Evolutionary conservation across 768 basidiomycete species (phyloP).

Genomic region (Phanerochaete carnosa): DNA sequence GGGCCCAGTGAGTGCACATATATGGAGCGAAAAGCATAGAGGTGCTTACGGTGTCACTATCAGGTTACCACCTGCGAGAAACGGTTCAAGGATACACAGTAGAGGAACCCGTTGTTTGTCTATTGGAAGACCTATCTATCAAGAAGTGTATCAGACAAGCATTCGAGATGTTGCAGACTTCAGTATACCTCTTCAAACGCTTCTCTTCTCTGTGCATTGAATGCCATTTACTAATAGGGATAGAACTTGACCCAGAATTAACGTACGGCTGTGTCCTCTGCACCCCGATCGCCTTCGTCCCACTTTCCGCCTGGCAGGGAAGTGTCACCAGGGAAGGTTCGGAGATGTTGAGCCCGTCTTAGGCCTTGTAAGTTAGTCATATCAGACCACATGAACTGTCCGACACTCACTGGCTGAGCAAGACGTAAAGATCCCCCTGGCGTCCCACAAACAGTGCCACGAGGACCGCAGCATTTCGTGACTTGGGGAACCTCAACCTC

Average conservation of each 20-base stretch:
- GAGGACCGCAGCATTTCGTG: constrained; percentile 69
- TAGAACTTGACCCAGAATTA: neutral
- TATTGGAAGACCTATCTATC: constrained; percentile 76
- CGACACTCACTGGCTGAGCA: constrained; percentile 70
- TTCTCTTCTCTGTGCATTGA: constrained; percentile 62
- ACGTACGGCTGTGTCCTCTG: constrained; percentile 81
- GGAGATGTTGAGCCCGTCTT: constrained; percentile 71
- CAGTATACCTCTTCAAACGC: constrained; percentile 80
- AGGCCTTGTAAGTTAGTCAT: neutral
- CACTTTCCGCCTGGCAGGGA: constrained; percentile 84
- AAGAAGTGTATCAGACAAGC: neutral
- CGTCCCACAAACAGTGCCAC: constrained; percentile 85
- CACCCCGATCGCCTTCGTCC: constrained; percentile 60
- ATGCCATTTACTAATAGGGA: too few relatives aligned
- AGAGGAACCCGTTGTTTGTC: constrained; percentile 70
- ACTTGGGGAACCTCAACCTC: constrained; percentile 43
- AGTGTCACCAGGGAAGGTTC: constrained; percentile 84
- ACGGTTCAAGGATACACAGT: constrained; percentile 77
- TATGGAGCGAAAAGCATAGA: too few relatives aligned
- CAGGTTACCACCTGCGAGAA: constrained; percentile 65
- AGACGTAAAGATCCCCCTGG: constrained; percentile 78
- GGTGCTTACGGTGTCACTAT: constrained; percentile 85
- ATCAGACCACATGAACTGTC: neutral
- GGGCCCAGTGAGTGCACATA: too few relatives aligned
- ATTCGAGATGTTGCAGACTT: neutral